Evolutionary conservation across 805 yeast genomes (phyloP).

Genomic region (Osmozyma mogii): DNA sequence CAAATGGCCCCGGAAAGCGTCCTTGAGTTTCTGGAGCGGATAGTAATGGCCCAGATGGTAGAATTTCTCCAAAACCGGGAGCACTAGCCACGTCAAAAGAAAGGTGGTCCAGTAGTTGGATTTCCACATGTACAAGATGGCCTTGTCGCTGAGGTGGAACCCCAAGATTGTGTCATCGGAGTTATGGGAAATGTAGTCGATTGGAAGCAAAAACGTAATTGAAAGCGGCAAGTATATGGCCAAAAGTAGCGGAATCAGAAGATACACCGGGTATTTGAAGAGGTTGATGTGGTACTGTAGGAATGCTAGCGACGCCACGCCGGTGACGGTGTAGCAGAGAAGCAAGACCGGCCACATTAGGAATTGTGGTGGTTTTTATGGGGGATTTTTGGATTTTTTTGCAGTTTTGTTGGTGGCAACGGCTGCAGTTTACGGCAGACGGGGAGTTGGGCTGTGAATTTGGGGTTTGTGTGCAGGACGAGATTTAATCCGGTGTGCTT

Average conservation of each 20-base stretch:
- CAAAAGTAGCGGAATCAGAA: slow-evolving; percentile 40
- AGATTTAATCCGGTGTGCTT: too few species aligned
- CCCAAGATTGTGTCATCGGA: slow-evolving; percentile 28
- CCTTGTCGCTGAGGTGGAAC: slow-evolving; percentile 21
- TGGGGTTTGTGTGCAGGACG: too few species aligned
- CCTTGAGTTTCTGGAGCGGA: slow-evolving; percentile 37
- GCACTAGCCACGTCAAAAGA: slow-evolving; percentile 64
- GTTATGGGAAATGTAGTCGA: slow-evolving; percentile 58
- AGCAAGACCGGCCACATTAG: slow-evolving; percentile 6
- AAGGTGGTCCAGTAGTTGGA: slow-evolving; percentile 76
- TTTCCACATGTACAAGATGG: slow-evolving; percentile 59
- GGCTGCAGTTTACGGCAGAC: too few species aligned
- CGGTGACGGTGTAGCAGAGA: slow-evolving; percentile 20
- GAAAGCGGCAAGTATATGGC: slow-evolving; percentile 73
- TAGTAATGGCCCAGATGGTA: slow-evolving; percentile 62
- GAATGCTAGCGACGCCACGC: slow-evolving; percentile 23
- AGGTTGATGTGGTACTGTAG: slow-evolving; percentile 30
- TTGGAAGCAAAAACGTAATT: slow-evolving; percentile 63
- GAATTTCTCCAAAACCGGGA: slow-evolving; percentile 69
- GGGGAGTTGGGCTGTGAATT: too few species aligned
- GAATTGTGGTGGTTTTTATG: too few species aligned
- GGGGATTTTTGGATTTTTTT: too few species aligned
- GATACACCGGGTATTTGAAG: slow-evolving; percentile 28
- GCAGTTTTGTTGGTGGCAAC: too few species aligned
- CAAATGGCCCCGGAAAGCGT: slow-evolving; percentile 49